A percentile compares a stretch with the other conserved stretches of the same genome.
These are phyloP conservation scores for Pichia cactophila DNA, from an alignment of 1,139 yeast genomes.

Conservation along the genomic window DNA sequence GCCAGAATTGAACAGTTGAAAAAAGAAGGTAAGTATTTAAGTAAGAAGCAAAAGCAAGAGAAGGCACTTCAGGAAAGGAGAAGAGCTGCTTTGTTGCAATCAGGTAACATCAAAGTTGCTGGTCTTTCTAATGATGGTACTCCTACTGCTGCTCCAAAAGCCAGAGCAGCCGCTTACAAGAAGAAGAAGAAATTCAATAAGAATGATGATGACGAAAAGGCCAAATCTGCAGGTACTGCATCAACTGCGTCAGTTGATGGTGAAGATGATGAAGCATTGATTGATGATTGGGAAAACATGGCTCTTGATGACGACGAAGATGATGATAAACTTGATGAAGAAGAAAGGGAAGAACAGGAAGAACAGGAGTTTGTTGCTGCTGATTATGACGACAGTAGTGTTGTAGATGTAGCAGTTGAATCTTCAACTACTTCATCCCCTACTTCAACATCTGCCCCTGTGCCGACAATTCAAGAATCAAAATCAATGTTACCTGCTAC, in stretches of 20 bases:
- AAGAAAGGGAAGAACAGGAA: slow-evolving; percentile 21
- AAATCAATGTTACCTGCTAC: slow-evolving; percentile 21
- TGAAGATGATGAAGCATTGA: slow-evolving; percentile 44
- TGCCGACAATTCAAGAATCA: slow-evolving; percentile 1
- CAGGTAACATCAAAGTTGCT: slow-evolving; percentile 68
- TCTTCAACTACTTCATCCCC: slow-evolving; percentile 10
- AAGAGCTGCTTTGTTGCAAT: slow-evolving; percentile 73
- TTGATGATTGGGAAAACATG: slow-evolving; percentile 64
- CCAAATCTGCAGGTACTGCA: background rate
- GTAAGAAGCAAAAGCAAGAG: slow-evolving; percentile 94
- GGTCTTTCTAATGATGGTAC: slow-evolving; percentile 42
- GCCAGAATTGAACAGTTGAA: slow-evolving; percentile 71
- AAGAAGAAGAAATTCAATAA: slow-evolving; percentile 47
- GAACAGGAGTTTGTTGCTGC: slow-evolving; percentile 24
- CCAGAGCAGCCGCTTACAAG: slow-evolving; percentile 71
- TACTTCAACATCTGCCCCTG: slow-evolving; percentile 6
- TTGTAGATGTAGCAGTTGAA: slow-evolving; percentile 14
- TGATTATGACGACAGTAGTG: slow-evolving; percentile 17
- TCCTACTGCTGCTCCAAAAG: slow-evolving; percentile 30
- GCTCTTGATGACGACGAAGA: slow-evolving; percentile 49
- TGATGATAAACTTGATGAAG: slow-evolving; percentile 27
- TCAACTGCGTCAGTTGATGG: slow-evolving; percentile 3
- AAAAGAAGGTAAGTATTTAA: slow-evolving; percentile 85
- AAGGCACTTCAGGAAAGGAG: slow-evolving; percentile 81
- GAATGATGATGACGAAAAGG: slow-evolving; percentile 19